Conservation (phyloP, 805 yeast species). For the Yarrowia keelungensis region DNA sequence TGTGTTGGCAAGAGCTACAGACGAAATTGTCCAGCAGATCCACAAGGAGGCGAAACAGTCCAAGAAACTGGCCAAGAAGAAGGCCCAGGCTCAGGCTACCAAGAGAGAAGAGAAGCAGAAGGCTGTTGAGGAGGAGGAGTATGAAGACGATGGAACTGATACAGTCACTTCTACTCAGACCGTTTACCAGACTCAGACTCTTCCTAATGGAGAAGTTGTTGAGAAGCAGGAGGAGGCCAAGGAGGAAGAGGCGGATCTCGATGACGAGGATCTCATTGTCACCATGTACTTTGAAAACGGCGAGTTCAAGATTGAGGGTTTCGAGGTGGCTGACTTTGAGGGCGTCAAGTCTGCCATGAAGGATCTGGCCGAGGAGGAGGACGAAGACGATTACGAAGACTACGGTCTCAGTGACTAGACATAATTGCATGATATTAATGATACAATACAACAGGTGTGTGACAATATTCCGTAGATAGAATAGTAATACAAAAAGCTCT, state of each 20-base stretch:
- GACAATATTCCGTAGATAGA: no score
- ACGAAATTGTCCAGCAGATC: not conserved
- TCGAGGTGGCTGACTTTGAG: slow-evolving; percentile 41
- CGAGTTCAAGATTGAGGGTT: slow-evolving; percentile 44
- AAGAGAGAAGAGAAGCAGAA: no score
- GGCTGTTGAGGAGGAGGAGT: not conserved
- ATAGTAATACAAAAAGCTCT: no score
- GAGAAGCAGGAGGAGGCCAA: not conserved
- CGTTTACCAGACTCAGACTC: slow-evolving; percentile 10
- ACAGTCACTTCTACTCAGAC: slow-evolving; percentile 27
- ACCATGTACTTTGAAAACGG: slow-evolving; percentile 36
- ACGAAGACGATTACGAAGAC: slow-evolving; percentile 29
- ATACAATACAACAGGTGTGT: not conserved
- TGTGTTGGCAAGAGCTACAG: not conserved
- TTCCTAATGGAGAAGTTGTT: not conserved
- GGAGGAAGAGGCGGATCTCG: slow-evolving; percentile 29
- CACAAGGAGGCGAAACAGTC: slow-evolving; percentile 1
- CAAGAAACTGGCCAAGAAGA: not conserved
- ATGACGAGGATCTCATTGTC: slow-evolving; percentile 16
- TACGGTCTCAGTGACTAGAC: slow-evolving; percentile 32
- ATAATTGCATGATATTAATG: not conserved
- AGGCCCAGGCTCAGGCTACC: no score
- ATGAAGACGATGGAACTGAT: slow-evolving; percentile 5
- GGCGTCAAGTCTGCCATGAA: slow-evolving; percentile 32
- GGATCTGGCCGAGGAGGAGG: not conserved